Evolutionary conservation across 2,329 filamentous ascomycete species (phyloP).

Genomic region (Pseudogymnoascus sp.): DNA sequence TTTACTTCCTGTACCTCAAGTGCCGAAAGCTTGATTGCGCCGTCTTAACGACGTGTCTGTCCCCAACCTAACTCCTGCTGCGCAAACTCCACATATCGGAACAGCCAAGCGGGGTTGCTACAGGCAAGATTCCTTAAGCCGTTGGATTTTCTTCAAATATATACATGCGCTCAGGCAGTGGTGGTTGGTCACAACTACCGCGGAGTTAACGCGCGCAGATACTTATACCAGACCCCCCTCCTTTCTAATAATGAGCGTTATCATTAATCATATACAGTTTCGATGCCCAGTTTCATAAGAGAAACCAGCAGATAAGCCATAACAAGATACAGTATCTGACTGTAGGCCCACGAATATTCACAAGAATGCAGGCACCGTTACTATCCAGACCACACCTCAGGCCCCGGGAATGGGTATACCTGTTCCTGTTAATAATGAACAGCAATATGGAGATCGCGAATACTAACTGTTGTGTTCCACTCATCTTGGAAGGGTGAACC

Average conservation of each 20-base stretch:
- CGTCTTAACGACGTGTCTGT: background rate
- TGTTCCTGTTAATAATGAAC: conserved; percentile 3
- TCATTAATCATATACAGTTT: background rate
- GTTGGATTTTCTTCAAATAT: background rate
- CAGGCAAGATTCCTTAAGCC: background rate
- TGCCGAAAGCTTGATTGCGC: conserved; percentile 2
- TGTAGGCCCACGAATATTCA: background rate
- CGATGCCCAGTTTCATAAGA: background rate
- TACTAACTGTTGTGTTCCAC: background rate
- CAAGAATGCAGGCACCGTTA: background rate
- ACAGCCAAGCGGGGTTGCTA: background rate
- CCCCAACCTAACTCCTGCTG: background rate
- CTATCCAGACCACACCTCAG: conserved; percentile 9
- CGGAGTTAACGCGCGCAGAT: background rate
- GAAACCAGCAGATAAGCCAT: background rate
- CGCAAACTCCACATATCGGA: background rate
- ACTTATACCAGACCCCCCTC: background rate
- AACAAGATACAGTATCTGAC: background rate
- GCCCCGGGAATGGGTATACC: conserved; percentile 13
- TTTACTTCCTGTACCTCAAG: background rate
- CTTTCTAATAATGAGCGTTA: background rate
- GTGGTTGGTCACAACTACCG: background rate
- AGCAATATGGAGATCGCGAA: background rate
- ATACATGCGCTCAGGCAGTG: background rate
- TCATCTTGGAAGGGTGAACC: background rate